phyloP scores from a whole-genome alignment of 768 basidiomycete species.

The Hebeloma cylindrosporum region DNA sequence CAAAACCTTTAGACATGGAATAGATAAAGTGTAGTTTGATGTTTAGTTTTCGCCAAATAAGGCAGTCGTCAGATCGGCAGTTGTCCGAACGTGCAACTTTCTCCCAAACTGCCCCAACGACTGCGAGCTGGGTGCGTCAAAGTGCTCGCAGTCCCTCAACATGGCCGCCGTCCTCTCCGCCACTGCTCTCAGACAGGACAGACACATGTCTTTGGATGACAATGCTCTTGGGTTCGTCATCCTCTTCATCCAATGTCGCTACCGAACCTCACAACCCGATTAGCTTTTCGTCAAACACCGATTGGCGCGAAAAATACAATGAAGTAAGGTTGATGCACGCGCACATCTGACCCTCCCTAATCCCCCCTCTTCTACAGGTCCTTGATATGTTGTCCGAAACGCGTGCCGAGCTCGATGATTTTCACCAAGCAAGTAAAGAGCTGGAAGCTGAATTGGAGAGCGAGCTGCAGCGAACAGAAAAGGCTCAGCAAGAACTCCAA shows the following conservation, averaged over 20 bases:
- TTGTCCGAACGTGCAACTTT: conserved; percentile 19
- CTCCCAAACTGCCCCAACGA: conserved; percentile 20
- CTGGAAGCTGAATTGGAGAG: conserved; percentile 91
- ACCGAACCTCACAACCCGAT: conserved; percentile 21
- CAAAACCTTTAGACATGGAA: conserved; percentile 69
- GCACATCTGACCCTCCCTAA: not conserved
- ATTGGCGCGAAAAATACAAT: conserved; percentile 80
- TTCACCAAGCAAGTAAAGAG: conserved; percentile 84
- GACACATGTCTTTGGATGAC: conserved; percentile 67
- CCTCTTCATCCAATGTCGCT: conserved; percentile 13
- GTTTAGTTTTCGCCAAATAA: conserved; percentile 28
- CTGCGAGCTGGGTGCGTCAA: conserved; percentile 22
- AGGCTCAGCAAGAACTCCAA: conserved; percentile 76
- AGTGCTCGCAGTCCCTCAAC: conserved; percentile 20
- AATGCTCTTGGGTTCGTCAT: conserved; percentile 54
- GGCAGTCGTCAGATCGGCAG: conserved; percentile 26
- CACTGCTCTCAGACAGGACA: conserved; percentile 57
- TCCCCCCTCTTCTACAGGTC: conserved; percentile 39
- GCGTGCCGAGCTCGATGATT: conserved; percentile 82
- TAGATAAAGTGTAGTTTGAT: conserved; percentile 10
- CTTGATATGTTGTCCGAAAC: conserved; percentile 85
- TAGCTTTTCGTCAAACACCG: conserved; percentile 58
- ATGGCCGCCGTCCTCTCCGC: conserved; percentile 70
- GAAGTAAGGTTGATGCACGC: conserved; percentile 41
- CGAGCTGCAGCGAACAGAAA: conserved; percentile 87